Evolutionary conservation across 257 asterid genomes (phyloP).

Genomic region (Capsicum rhomboideum): DNA sequence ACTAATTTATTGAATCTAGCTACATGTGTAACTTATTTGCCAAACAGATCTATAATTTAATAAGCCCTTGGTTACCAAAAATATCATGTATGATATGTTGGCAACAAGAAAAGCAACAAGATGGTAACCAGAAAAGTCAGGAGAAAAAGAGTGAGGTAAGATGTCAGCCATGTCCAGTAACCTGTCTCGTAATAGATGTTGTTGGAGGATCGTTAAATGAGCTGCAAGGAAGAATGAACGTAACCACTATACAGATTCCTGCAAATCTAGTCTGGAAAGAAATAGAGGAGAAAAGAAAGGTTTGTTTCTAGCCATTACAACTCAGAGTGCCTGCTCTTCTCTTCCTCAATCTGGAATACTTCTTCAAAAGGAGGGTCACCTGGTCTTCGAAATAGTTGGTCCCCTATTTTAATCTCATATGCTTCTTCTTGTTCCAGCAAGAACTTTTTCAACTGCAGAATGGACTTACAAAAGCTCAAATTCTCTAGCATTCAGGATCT

Average conservation of each 20-base stretch:
- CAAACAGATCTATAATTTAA: not conserved
- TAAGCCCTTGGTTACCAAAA: not conserved
- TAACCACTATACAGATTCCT: not conserved
- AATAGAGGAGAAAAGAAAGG: not conserved
- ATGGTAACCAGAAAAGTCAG: not conserved
- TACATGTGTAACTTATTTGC: not conserved
- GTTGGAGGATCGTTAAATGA: not conserved
- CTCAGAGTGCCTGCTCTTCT: constrained; percentile 35
- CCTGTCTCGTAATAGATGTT: not conserved
- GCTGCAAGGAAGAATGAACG: not conserved
- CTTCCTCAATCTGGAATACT: constrained; percentile 36
- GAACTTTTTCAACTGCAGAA: constrained; percentile 62
- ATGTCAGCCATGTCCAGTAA: not conserved
- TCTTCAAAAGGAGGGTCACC: constrained; percentile 91
- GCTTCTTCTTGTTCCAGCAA: constrained; percentile 73
- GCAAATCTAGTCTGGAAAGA: not conserved
- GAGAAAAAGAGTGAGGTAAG: not conserved
- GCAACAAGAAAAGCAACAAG: not conserved
- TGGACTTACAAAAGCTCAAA: not conserved
- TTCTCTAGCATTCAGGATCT: not conserved
- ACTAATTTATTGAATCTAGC: not conserved
- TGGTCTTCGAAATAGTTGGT: constrained; percentile 59
- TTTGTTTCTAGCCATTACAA: constrained; percentile 14
- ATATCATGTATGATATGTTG: not conserved
- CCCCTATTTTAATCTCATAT: constrained; percentile 83